Base-by-base conservation (phyloP, 345 rosid species). In the Raphanus raphanistrum region DNA sequence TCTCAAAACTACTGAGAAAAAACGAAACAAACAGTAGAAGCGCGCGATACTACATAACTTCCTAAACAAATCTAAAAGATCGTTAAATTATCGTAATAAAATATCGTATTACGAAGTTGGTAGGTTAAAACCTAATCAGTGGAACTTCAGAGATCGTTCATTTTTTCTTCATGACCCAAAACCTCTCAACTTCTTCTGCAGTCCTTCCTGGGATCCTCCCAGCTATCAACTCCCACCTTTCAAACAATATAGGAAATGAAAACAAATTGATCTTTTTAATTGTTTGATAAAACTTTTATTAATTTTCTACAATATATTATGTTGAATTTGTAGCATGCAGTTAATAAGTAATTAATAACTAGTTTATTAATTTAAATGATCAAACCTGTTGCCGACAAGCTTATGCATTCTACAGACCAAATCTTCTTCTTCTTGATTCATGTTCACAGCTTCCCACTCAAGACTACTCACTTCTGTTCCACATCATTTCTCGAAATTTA, bases 211-310 rank as follows among this genome's bases (percentile, higher is more conserved):
- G 92, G 66, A 88, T 76, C 71, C 92, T 76, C 10, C 90, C 92
- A 0, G 95, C 92, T 59, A 90, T 90, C 77, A 90, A 55, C 57
- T 80, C 87, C 90, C 95, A 90, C 86, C 92, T 90, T 79, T 68
- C 61, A n/a, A 54, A 4, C 71, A 79, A 57, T 13, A 17, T 2
- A 1, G 0, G 5, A 50, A 50, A 45, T 12, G 54, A 13, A 45
- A 43, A 38, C 12, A 8, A 38, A 38, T 38, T 38, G 8, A 0
- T 8, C 0, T 2, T 38, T 38, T 9, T 8, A 41, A 41, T 10
- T 41, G 11, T 12, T 10, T 10, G 48, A 7, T 21, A 29, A n/a
- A 8, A 10, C 1, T 15, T 36, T 7, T 26, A 8, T 32, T 29
- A 45, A 45, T 45, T 45, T 32, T 26, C 25, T 61, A 33, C 36